Conservation (phyloP, 768 basidiomycete species). For the Mycena belliarum region DNA sequence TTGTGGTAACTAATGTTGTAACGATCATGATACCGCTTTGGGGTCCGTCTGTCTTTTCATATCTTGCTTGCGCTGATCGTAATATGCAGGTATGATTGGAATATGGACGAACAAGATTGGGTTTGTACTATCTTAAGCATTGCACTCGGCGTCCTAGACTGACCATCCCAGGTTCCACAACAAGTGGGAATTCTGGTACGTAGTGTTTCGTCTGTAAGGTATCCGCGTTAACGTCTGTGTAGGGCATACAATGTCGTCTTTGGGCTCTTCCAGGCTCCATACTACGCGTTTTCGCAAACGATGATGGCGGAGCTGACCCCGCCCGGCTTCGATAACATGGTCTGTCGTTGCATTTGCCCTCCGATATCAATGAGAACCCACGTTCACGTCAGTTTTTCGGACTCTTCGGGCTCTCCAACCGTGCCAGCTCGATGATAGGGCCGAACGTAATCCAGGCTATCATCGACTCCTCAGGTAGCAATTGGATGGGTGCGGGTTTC, state of each 20-base stretch:
- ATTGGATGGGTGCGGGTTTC: slow-evolving; percentile 57
- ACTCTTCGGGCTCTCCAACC: slow-evolving; percentile 80
- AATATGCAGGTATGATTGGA: slow-evolving; percentile 58
- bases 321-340: slow-evolving; percentile 83
- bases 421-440: slow-evolving; percentile 85
- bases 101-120: slow-evolving; percentile 79
- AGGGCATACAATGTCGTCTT: slow-evolving; percentile 82
- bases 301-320: slow-evolving; percentile 91
- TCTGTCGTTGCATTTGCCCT: not conserved
- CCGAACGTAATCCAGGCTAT: slow-evolving; percentile 86
- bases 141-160: not conserved
- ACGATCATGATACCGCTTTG: slow-evolving; percentile 80
- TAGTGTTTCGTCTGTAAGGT: not conserved
- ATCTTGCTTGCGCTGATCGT: not conserved
- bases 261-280: slow-evolving; percentile 83
- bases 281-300: slow-evolving; percentile 83
- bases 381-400: slow-evolving; percentile 69
- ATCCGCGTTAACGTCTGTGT: not conserved
- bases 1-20: slow-evolving; percentile 73
- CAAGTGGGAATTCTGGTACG: slow-evolving; percentile 84
- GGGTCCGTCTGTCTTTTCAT: slow-evolving; percentile 40
- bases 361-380: not conserved
- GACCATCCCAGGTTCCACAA: slow-evolving; percentile 61
- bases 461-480: slow-evolving; percentile 68
- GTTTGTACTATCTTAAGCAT: slow-evolving; percentile 35